Percentiles rank a stretch among this genome's conserved stretches.
These are phyloP conservation scores for Boechera divaricarpa DNA, from an alignment of 345 rosid species.

Conservation along the genomic window DNA sequence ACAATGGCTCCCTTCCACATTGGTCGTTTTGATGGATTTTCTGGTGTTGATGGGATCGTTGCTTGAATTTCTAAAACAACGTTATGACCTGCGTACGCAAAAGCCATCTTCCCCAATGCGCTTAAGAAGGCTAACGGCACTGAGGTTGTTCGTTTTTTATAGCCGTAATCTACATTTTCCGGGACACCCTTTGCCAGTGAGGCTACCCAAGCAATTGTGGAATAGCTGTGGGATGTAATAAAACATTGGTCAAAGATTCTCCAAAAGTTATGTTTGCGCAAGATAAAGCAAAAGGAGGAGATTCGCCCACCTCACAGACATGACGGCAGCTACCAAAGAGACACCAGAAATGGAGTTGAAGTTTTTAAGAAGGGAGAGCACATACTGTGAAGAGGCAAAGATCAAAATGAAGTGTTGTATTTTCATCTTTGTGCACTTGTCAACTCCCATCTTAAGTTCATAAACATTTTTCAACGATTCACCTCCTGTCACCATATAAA, in stretches of 20 bases:
- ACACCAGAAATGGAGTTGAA: constrained; percentile 81
- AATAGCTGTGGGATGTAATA: constrained; percentile 55
- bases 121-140: constrained; percentile 60
- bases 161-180: constrained; percentile 53
- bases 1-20: constrained; percentile 82
- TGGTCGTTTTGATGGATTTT: constrained; percentile 74
- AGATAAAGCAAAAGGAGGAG: background rate
- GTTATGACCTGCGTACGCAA: constrained; percentile 84
- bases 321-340: constrained; percentile 80
- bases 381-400: constrained; percentile 69
- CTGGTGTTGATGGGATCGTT: constrained; percentile 88
- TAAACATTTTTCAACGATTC: constrained; percentile 65
- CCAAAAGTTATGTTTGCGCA: background rate
- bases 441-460: constrained; percentile 39
- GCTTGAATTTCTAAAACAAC: constrained; percentile 92
- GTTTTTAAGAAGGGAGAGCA: constrained; percentile 77
- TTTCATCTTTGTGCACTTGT: constrained; percentile 48
- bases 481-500: constrained; percentile 89
- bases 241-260: background rate
- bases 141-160: constrained; percentile 35
- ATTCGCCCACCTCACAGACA: constrained; percentile 60
- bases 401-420: constrained; percentile 72
- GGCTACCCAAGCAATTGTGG: constrained; percentile 84
- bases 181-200: constrained; percentile 47
- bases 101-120: constrained; percentile 76